Evolutionary conservation across 805 yeast genomes (phyloP), one percentile per base, ranked within the genome.

Genomic region (Zygosaccharomyces pseudorouxii): DNA sequence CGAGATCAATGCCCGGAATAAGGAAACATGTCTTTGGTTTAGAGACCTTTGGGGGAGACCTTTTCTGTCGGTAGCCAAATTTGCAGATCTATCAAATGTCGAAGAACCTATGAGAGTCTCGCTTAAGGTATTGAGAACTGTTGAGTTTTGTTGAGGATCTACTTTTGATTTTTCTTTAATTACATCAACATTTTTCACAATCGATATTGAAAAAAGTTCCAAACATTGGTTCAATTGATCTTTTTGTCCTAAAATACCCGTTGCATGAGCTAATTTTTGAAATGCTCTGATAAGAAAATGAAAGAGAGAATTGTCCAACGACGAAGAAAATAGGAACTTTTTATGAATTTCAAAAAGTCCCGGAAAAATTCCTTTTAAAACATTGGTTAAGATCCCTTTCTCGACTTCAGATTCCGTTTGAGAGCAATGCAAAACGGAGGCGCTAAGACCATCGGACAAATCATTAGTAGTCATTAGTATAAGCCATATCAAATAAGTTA

Each of bases 221-320:
- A 81, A 54, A 25, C 79, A 76, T 8, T 79, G 77, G 57, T 88
- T 86, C 42, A 95, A 70, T 19, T 83, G 71, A 0, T 69, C 71
- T 1, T 64, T 59, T 10, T 85, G 61, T 0, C 80, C 82, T n/a
- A 89, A 65, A 12, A 88, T 69, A 0, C 97, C 97, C 0, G 90
- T 77, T 0, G 90, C 80, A 62, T 89, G 96, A 5, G 95, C 80
- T 42, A 87, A 72, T 53, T 84, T 82, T 63, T 92, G 97, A 6
- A 87, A 73, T 0, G 95, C 77, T 35, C 96, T 71, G 2, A 89
- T 79, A 3, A 84, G 59, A 8, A 72, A 67, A 48, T 85, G 85
- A 63, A 86, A 90, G 18, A 81, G 60, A 14, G 86, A 92, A 47
- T 76, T 73, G 57, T 89, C 95, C 59, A 87, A 66, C 4, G 85